Evolutionary conservation across 306 rosid genomes (phyloP).

Genomic region (Fragaria iinumae): DNA sequence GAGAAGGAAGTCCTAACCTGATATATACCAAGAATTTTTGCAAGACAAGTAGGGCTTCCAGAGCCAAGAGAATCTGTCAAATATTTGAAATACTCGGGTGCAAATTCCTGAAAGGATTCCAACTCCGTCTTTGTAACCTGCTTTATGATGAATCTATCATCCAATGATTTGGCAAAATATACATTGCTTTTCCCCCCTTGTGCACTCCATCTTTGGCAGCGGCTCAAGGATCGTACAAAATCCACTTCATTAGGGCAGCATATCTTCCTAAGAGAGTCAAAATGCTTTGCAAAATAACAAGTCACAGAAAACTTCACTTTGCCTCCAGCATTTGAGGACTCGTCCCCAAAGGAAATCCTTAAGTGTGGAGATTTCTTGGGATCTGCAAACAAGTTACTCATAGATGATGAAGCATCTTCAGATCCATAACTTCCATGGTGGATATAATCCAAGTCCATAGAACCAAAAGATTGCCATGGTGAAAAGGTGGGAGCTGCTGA

Average conservation of each 20-base stretch:
- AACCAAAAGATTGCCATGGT: constrained; percentile 72
- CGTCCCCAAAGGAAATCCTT: constrained; percentile 74
- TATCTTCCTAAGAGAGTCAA: constrained; percentile 74
- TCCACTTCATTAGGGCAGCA: constrained; percentile 89
- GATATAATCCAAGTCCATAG: constrained; percentile 70
- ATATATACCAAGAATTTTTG: constrained; percentile 89
- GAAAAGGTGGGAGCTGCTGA: constrained; percentile 54
- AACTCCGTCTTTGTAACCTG: constrained; percentile 93
- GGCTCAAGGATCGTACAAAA: constrained; percentile 85
- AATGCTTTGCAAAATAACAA: constrained; percentile 87
- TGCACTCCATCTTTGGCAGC: constrained; percentile 88
- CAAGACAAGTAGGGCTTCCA: constrained; percentile 97
- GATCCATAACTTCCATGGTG: constrained; percentile 68
- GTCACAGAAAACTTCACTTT: constrained; percentile 88
- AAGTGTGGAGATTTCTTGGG: constrained; percentile 70
- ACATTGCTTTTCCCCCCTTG: constrained; percentile 99
- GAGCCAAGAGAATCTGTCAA: constrained; percentile 58
- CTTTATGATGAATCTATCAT: constrained; percentile 86
- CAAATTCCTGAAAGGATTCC: constrained; percentile 89
- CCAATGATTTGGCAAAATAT: constrained; percentile 91
- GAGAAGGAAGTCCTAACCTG: constrained; percentile 52
- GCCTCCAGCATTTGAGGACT: constrained; percentile 56
- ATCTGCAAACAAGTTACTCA: constrained; percentile 60
- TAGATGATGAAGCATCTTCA: constrained; percentile 71
- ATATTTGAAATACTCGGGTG: constrained; percentile 82